phyloP scores from a whole-genome alignment of 2,329 filamentous ascomycete genomes.

The Westerdykella ornata region DNA sequence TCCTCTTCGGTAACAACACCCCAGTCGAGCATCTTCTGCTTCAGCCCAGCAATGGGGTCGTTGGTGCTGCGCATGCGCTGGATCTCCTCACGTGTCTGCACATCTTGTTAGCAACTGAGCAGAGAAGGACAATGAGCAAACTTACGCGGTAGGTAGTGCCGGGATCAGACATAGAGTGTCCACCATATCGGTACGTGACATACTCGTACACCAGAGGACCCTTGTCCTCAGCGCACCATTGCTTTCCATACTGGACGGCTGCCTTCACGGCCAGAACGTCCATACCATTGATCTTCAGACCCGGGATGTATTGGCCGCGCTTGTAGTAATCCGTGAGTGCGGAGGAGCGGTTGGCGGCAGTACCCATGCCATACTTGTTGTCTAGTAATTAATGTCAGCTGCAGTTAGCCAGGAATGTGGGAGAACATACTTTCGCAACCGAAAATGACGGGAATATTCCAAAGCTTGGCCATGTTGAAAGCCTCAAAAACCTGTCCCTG shows the following conservation, averaged over 20 bases:
- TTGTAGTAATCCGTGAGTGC: slow-evolving; percentile 99
- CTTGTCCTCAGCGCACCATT: slow-evolving; percentile 75
- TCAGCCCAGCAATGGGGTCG: slow-evolving; percentile 94
- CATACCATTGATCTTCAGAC: slow-evolving; percentile 99
- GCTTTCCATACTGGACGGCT: slow-evolving; percentile 87
- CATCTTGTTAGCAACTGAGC: slow-evolving; percentile 10
- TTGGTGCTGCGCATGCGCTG: slow-evolving; percentile 99
- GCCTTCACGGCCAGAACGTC: slow-evolving; percentile 97
- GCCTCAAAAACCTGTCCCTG: slow-evolving; percentile 99
- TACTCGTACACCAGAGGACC: slow-evolving; percentile 96
- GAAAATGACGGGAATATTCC: slow-evolving; percentile 92
- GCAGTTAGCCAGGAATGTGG: neutral
- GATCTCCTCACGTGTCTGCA: slow-evolving; percentile 86
- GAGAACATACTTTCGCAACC: slow-evolving; percentile 85
- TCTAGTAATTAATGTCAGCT: slow-evolving; percentile 50
- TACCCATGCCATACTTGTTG: slow-evolving; percentile 99
- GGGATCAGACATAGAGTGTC: slow-evolving; percentile 99
- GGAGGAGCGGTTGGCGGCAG: slow-evolving; percentile 84
- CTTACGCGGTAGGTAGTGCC: slow-evolving; percentile 86
- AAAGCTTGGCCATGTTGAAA: slow-evolving; percentile 99
- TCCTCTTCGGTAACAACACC: slow-evolving; percentile 84
- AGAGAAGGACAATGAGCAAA: neutral
- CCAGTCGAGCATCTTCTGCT: slow-evolving; percentile 98
- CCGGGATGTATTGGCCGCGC: slow-evolving; percentile 98
- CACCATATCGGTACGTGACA: slow-evolving; percentile 98